Conservation (phyloP, 495 filamentous ascomycete genomes). For the Physcia stellaris region DNA sequence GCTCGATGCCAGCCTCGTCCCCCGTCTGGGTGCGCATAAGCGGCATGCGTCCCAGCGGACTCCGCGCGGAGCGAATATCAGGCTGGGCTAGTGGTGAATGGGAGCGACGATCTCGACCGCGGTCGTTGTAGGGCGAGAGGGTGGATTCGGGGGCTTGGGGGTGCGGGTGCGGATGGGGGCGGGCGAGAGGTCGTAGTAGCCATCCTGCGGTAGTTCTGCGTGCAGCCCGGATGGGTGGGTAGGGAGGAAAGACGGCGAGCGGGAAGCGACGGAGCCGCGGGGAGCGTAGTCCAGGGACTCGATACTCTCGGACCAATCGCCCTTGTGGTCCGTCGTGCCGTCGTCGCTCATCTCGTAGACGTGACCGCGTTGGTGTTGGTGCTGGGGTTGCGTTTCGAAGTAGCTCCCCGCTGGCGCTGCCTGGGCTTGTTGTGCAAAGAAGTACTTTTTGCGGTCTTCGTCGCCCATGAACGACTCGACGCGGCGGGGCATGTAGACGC, state of each 20-base stretch:
- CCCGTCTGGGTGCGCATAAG: conserved; percentile 17
- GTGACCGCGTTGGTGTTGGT: conserved; percentile 22
- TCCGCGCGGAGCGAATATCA: conserved; percentile 16
- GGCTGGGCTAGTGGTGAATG: too few relatives aligned
- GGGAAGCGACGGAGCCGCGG: conserved; percentile 2
- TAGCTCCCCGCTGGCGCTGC: conserved; percentile 36
- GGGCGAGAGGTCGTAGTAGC: too few relatives aligned
- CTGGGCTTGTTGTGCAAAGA: conserved; percentile 51
- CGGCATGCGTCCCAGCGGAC: conserved; percentile 21
- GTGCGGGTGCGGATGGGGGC: too few relatives aligned
- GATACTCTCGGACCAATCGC: too few relatives aligned
- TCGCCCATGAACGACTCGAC: conserved; percentile 78
- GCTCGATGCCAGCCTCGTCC: conserved; percentile 18
- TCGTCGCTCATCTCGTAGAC: conserved; percentile 40
- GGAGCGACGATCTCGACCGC: too few relatives aligned
- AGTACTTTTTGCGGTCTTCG: conserved; percentile 58
- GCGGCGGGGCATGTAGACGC: conserved; percentile 57
- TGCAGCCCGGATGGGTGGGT: conserved; percentile 1
- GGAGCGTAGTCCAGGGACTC: conserved; percentile 4
- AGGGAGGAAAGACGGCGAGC: conserved; percentile 3
- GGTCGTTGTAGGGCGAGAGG: too few relatives aligned
- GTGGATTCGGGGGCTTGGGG: too few relatives aligned
- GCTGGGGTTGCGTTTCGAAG: conserved; percentile 27
- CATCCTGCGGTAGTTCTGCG: too few relatives aligned
- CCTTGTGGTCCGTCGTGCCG: conserved; percentile 27